Conservation (phyloP, 257 asterid genomes). For the Striga asiatica region DNA sequence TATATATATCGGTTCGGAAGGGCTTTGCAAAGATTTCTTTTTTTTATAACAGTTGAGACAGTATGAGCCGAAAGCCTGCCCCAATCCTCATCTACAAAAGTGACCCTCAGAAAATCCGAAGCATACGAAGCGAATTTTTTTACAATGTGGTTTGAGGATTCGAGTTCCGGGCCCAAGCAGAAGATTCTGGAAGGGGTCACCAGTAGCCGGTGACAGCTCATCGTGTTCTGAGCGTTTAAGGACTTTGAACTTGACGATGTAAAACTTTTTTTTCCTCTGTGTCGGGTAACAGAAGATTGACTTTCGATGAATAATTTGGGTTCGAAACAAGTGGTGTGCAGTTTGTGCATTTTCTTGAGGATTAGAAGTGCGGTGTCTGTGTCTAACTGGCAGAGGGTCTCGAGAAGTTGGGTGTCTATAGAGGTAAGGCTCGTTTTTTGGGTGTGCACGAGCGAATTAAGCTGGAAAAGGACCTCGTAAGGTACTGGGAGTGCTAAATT, state of each 20-base stretch:
- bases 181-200: slow-evolving; percentile 74
- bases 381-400: slow-evolving; percentile 38
- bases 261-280: slow-evolving; percentile 21
- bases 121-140: slow-evolving; percentile 64
- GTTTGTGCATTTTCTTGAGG: slow-evolving; percentile 65
- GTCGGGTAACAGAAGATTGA: slow-evolving; percentile 20
- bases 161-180: slow-evolving; percentile 93
- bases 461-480: slow-evolving; percentile 83
- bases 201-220: slow-evolving; percentile 76
- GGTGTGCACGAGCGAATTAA: slow-evolving; percentile 68
- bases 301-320: slow-evolving; percentile 46
- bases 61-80: slow-evolving; percentile 45
- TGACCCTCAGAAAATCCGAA: slow-evolving; percentile 72
- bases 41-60: slow-evolving; percentile 34
- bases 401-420: slow-evolving; percentile 36
- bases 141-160: slow-evolving; percentile 73
- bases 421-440: slow-evolving; percentile 73
- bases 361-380: slow-evolving; percentile 36
- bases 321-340: slow-evolving; percentile 50
- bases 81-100: slow-evolving; percentile 98
- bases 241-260: slow-evolving; percentile 24
- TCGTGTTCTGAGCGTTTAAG: slow-evolving; percentile 39
- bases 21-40: slow-evolving; percentile 65
- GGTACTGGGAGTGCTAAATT: slow-evolving; percentile 26
- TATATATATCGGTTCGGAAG: slow-evolving; percentile 43